Base-by-base conservation (phyloP, 179 eudicot genomes). In the Gypsophila paniculata region DNA sequence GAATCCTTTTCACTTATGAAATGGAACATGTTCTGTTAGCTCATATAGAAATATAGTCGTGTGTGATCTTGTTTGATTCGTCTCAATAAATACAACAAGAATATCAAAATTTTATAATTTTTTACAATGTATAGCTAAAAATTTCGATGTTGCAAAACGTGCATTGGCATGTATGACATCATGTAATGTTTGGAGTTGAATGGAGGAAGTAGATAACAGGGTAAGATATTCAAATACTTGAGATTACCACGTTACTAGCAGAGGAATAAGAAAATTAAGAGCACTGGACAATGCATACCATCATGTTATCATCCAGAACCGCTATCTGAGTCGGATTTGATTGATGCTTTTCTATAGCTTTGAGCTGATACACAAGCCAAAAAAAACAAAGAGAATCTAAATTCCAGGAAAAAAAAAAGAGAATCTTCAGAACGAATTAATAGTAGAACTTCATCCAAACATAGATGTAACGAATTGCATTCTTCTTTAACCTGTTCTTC, bases 401-500 rank as follows among this genome's bases (percentile, higher is more conserved):
- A 21, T 39, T 64, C 25, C 44, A 8, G 46, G n/a, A n/a, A 69
- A 71, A 46, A 71, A 67, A 74, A n/a, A 29, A 54, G 23, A 36
- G 14, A 6, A 42, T 13, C 12, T 46, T 46, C 44, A 21, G 52
- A 51, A 23, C 12, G 17, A 64, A 65, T 39, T 12, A 39, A 4
- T 15, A 49, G 13, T 49, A 29, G 60, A 65, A 69, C 52, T 61
- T 71, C 17, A 21, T 51, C 48, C 23, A 63, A 36, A 74, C 49
- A 71, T 22, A 52, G 13, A 38, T 70, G 19, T 76, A 60, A 17
- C 60, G 15, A 44, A 70, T 12, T n/a, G 58, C 26, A 18, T 68
- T 64, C 67, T 22, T 12, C 59, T 36, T 70, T 34, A 68, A 93
- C 98, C 98, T 93, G 96, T 74, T 83, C 82, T 22, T 77, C 80